These are phyloP conservation scores for Aspergillus funiculosus DNA, from an alignment of 495 filamentous ascomycete species.

Conservation along the genomic window DNA sequence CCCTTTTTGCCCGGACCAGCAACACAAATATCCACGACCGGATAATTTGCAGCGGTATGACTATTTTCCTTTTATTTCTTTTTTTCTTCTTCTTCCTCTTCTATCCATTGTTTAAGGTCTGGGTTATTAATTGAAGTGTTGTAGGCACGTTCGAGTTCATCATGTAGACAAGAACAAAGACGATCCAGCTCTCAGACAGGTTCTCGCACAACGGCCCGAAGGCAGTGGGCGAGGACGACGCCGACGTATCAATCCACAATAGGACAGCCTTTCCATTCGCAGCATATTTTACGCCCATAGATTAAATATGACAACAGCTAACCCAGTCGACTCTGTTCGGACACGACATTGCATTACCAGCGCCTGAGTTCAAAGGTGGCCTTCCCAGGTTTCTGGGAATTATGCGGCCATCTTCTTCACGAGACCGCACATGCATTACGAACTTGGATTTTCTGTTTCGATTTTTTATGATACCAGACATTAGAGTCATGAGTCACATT, in stretches of 20 bases:
- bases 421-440: conserved; percentile 25
- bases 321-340: not conserved
- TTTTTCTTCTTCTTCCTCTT: conserved; percentile 9
- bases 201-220: conserved; percentile 75
- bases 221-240: conserved; percentile 79
- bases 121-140: too few relatives aligned
- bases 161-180: conserved; percentile 84
- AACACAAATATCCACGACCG: conserved; percentile 94
- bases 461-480: conserved; percentile 20
- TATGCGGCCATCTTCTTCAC: conserved; percentile 11
- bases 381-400: conserved; percentile 14
- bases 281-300: too few relatives aligned
- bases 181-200: conserved; percentile 70
- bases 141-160: conserved; percentile 82
- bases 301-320: too few relatives aligned
- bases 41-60: conserved; percentile 93
- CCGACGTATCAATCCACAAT: conserved; percentile 48
- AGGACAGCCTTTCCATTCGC: not conserved
- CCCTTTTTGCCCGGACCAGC: conserved; percentile 90
- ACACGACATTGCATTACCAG: conserved; percentile 10
- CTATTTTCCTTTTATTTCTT: not conserved
- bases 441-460: conserved; percentile 10
- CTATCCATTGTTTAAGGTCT: too few relatives aligned
- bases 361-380: conserved; percentile 1
- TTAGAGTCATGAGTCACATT: conserved; percentile 13